Evolutionary conservation across 768 basidiomycete species (phyloP), one percentile per base, ranked within the genome.

Genomic region (Rhodotorula taiwanensis): DNA sequence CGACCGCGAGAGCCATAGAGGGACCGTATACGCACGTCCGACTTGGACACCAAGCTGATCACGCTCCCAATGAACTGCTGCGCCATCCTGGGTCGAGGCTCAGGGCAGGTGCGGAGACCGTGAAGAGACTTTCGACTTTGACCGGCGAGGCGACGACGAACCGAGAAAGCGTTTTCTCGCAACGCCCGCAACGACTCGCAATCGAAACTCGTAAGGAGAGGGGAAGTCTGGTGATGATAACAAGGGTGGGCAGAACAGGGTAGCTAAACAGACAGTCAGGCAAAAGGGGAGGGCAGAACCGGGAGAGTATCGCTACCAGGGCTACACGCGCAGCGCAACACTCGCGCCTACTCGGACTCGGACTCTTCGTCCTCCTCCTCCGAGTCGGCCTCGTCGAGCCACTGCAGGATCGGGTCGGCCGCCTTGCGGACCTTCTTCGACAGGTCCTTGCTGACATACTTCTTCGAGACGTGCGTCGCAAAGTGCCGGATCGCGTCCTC

Each of bases 351-450:
- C 36, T 9, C 36, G 10, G 9, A 39, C 36, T 39, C 36, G 10
- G 10, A 28, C 48, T 50, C 15, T 7, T 33, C 48, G 13, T 41
- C 52, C 23, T 64, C 62, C 33, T 56, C 53, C 21, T 73, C 83
- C 70, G 86, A 86, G 31, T 91, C 89, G 13, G 90, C 90, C 75
- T 90, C 88, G 59, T 84, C 86, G 25, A 94, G 82, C 90, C 90
- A 94, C 84, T 92, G 91, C 74, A 98, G 78, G 80, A 98, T 97
- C 0, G 93, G 91, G 75, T 89, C 91, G 31, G 76, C 74, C 18
- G 91, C 91, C 80, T 93, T 94, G 71, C 93, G 81, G 55, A 99
- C 92, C 77, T 84, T 92, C 83, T 97, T 98, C 76, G 87, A 88
- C 50, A 83, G 86, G 31, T 97, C 92, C 77, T 87, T 91, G 77